These are phyloP conservation scores for Solidago caesia DNA, from an alignment of 129 eudicot species.

Conservation along the genomic window DNA sequence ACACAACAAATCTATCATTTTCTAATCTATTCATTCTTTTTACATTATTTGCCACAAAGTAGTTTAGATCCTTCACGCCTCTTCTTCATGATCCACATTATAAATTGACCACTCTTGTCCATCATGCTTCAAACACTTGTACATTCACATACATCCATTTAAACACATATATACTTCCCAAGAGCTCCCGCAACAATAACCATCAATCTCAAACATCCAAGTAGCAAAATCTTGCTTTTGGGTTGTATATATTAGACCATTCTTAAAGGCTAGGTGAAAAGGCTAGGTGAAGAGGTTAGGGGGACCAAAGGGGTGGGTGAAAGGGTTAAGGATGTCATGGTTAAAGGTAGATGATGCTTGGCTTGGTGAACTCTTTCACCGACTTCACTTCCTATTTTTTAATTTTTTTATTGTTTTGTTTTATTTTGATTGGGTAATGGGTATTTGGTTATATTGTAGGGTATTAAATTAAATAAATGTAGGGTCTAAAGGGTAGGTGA, in stretches of 20 bases:
- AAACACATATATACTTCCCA: slow-evolving; percentile 3
- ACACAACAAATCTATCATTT: slow-evolving; percentile 34
- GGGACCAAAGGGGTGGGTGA: too few relatives aligned
- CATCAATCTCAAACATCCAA: slow-evolving; percentile 3
- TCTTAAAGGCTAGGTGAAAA: too few relatives aligned
- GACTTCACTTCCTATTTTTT: too few relatives aligned
- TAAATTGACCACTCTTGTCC: slow-evolving; percentile 30
- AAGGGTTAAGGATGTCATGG: too few relatives aligned
- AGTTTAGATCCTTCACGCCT: slow-evolving; percentile 41
- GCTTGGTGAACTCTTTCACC: too few relatives aligned
- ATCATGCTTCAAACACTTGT: slow-evolving; percentile 32
- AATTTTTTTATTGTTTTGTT: too few relatives aligned
- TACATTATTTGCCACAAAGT: slow-evolving; percentile 31
- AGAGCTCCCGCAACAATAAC: slow-evolving; percentile 15
- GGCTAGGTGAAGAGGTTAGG: too few relatives aligned
- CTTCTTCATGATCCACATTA: slow-evolving; percentile 37
- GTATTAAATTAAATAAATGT: too few relatives aligned
- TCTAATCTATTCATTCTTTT: slow-evolving; percentile 32
- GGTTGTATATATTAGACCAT: not conserved
- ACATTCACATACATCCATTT: slow-evolving; percentile 15
- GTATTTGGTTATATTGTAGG: too few relatives aligned
- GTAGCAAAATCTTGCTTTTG: not conserved
- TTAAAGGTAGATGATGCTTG: too few relatives aligned
- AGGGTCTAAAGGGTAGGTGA: too few relatives aligned
- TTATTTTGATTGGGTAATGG: too few relatives aligned